A percentile compares a stretch with the other conserved stretches of the same genome.
These are phyloP conservation scores for Coemansia sp. DNA, from an alignment of 192 early-diverging fungal species.

Conservation along the genomic window DNA sequence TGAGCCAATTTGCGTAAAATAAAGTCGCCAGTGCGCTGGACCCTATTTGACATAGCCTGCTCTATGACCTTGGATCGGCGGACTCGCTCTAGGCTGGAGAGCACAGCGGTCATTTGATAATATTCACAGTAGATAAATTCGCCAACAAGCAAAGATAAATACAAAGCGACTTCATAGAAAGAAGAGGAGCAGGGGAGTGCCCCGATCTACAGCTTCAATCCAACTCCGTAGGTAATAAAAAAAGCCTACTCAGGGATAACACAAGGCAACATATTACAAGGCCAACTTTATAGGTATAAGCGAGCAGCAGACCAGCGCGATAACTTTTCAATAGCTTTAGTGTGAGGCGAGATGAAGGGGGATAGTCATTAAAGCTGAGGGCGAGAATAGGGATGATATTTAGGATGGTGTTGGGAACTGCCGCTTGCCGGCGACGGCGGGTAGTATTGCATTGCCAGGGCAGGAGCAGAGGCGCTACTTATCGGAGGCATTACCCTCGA, in stretches of 20 bases:
- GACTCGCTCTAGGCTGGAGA: constrained; percentile 36
- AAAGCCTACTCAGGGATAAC: too few species aligned
- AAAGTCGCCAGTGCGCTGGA: constrained; percentile 32
- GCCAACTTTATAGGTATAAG: not conserved
- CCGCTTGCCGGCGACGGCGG: not conserved
- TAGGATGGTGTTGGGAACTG: not conserved
- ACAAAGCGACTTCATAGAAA: not conserved
- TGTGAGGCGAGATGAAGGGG: not conserved
- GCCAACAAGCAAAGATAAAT: not conserved
- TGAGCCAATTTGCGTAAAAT: constrained; percentile 34
- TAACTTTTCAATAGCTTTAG: not conserved
- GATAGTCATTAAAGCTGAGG: constrained; percentile 1
- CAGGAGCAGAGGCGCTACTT: not conserved
- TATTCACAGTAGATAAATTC: not conserved
- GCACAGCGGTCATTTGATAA: constrained; percentile 18
- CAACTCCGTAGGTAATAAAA: too few species aligned
- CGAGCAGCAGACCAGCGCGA: not conserved
- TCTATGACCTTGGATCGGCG: constrained; percentile 25
- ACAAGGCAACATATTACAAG: too few species aligned
- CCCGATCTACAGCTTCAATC: not conserved
- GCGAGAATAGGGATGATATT: not conserved
- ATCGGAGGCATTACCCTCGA: not conserved
- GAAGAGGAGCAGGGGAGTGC: not conserved
- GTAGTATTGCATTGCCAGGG: not conserved
- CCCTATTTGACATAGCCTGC: constrained; percentile 5